A percentile compares a stretch with the other conserved stretches of the same genome.
Conservation (phyloP, 768 basidiomycete species). For the Serendipita sp. region DNA sequence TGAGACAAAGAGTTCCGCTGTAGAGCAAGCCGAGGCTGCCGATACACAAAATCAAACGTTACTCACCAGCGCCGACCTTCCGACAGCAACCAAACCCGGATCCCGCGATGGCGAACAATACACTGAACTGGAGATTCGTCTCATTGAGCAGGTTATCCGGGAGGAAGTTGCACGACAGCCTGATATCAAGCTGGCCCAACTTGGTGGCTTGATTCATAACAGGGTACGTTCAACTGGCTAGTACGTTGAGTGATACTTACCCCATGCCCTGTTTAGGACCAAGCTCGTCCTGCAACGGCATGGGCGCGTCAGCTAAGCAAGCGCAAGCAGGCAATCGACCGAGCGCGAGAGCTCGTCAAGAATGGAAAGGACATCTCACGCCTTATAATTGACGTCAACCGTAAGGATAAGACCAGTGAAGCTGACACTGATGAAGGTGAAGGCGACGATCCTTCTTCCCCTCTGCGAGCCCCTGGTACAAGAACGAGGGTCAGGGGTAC, state of each 20-base stretch:
- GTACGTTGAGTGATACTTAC: background rate
- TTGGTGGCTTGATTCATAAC: background rate
- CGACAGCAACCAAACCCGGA: background rate
- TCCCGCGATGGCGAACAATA: background rate
- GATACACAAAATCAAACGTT: background rate
- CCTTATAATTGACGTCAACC: background rate
- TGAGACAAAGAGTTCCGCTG: background rate
- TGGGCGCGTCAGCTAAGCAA: conserved; percentile 2
- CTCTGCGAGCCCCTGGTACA: too few species aligned
- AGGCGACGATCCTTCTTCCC: background rate
- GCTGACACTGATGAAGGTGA: background rate
- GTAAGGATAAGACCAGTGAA: background rate
- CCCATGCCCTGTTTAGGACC: background rate
- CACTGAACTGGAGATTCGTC: background rate
- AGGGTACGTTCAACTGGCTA: background rate
- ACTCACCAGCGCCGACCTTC: background rate
- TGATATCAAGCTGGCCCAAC: background rate
- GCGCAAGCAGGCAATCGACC: conserved; percentile 1
- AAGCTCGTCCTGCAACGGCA: background rate
- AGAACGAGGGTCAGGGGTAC: background rate
- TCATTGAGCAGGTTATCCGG: background rate
- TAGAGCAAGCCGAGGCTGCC: background rate
- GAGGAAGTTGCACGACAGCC: background rate
- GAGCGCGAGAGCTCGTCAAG: background rate
- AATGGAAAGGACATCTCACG: background rate